Evolutionary conservation across 306 rosid species (phyloP), one percentile per base, ranked within the genome.

Genomic region (Vachellia pachyceras): DNA sequence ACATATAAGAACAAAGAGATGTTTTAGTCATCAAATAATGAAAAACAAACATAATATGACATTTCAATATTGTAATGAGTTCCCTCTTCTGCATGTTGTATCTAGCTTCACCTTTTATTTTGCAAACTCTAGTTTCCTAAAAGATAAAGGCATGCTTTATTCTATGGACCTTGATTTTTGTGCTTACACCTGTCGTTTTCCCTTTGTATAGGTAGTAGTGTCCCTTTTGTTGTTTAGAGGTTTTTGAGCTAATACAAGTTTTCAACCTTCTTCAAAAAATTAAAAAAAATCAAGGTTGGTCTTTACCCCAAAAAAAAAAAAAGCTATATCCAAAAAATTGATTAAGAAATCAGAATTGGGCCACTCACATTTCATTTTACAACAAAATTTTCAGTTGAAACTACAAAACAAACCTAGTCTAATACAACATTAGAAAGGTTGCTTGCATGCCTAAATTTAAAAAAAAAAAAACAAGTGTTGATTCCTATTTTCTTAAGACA

Each of bases 1-100:
- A 78, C 70, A 70, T 50, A 55, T 65, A 75, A 54, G 60, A 61
- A 57, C 23, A 15, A 20, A 54, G 50, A 61, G 77, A 82, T 73
- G 20, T 49, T 39, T 42, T 49, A 73, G 33, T 68, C 55, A 41
- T 42, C 46, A 67, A 79, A 61, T 52, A 35, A 69, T 13, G 14
- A 77, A 37, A 54, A 77, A 25, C 47, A 72, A 46, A 69, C 36
- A 55, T 45, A 25, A 33, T 22, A n/a, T 6, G 39, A 58, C 15
- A 23, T 12, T 82, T 44, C 50, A 37, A 25, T 40, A 57, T n/a
- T 20, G 14, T 36, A 20, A 57, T 4, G n/a, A 44, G 50, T 63
- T 58, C 79, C 73, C 50, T 42, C 22, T 57, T 47, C 49, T 60
- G 75, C 75, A 33, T 46, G 63, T 63, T 57, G 41, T 73, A 72